A percentile compares a stretch with the other conserved stretches of the same genome.
Evolutionary conservation across 2,329 filamentous ascomycete species (phyloP).

Genomic region (Aspergillaceae sp.): DNA sequence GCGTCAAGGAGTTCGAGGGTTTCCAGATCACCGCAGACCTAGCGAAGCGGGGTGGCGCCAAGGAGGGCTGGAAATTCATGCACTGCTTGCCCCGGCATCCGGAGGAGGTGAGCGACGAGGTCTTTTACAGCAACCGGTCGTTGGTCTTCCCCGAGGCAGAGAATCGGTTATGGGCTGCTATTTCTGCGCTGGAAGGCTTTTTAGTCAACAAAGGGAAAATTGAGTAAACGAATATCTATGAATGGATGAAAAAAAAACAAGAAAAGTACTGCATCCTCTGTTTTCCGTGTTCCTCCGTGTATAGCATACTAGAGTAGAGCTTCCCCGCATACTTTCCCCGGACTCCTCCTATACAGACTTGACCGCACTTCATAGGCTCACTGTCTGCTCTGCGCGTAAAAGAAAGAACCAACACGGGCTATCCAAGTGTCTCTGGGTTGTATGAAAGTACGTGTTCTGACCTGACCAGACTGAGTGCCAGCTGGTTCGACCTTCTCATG

Average conservation of each 20-base stretch:
- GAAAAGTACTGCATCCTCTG: neutral
- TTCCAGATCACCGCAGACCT: slow-evolving; percentile 88
- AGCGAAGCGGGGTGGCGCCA: slow-evolving; percentile 75
- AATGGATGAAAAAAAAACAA: neutral
- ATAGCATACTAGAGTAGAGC: too few species aligned
- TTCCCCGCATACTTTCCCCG: too few species aligned
- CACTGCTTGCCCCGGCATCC: slow-evolving; percentile 88
- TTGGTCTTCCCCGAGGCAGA: slow-evolving; percentile 91
- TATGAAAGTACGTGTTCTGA: too few species aligned
- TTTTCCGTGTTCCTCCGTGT: too few species aligned
- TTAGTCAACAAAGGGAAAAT: slow-evolving; percentile 91
- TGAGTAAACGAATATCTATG: slow-evolving; percentile 4
- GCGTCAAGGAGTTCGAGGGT: slow-evolving; percentile 72
- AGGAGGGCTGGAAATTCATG: slow-evolving; percentile 93
- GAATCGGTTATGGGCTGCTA: slow-evolving; percentile 85
- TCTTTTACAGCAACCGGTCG: slow-evolving; percentile 80
- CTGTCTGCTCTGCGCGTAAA: too few species aligned
- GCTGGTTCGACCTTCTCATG: too few species aligned
- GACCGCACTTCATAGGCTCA: too few species aligned
- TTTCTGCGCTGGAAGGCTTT: slow-evolving; percentile 79
- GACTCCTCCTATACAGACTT: too few species aligned
- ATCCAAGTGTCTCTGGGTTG: too few species aligned
- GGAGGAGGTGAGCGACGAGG: slow-evolving; percentile 89
- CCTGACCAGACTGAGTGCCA: too few species aligned
- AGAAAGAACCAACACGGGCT: too few species aligned